phyloP scores from a whole-genome alignment of 768 basidiomycete species.

The Kwoniella sp. region DNA sequence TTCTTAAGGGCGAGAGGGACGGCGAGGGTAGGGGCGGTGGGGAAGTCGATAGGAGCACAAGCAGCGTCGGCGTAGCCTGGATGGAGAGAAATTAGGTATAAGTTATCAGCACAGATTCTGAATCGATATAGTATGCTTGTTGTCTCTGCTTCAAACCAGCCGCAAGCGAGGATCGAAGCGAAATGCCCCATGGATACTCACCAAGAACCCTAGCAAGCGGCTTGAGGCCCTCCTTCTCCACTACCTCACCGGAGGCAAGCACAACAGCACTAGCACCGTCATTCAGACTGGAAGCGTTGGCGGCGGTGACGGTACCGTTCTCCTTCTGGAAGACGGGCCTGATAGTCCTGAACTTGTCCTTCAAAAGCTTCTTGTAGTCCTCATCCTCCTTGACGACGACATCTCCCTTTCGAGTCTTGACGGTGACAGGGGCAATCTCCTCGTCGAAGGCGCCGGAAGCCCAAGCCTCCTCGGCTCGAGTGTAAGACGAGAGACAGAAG shows the following conservation, averaged over 20 bases:
- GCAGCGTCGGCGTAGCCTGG: constrained; percentile 95
- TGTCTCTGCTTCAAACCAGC: too few species aligned
- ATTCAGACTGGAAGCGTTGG: constrained; percentile 91
- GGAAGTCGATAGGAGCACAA: constrained; percentile 96
- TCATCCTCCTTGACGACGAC: constrained; percentile 89
- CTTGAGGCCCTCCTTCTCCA: constrained; percentile 83
- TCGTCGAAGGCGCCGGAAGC: constrained; percentile 75
- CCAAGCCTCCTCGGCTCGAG: constrained; percentile 90
- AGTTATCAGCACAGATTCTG: too few species aligned
- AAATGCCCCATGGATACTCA: constrained; percentile 59
- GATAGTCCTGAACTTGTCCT: constrained; percentile 86
- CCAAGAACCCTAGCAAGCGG: constrained; percentile 94
- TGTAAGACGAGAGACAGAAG: constrained; percentile 93
- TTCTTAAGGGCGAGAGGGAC: constrained; percentile 83
- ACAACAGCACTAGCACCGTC: constrained; percentile 96
- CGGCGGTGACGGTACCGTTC: constrained; percentile 84
- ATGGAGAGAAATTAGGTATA: constrained; percentile 9
- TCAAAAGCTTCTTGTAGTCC: constrained; percentile 95
- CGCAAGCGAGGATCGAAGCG: neutral
- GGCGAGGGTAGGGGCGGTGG: constrained; percentile 87
- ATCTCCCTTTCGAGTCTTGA: constrained; percentile 76
- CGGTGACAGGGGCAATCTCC: constrained; percentile 85
- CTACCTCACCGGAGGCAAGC: constrained; percentile 90
- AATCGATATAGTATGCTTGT: too few species aligned
- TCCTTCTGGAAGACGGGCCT: constrained; percentile 84